A percentile compares a stretch with the other conserved stretches of the same genome.
phyloP scores from a whole-genome alignment of 2,329 filamentous ascomycete genomes.

The Xylariaceae sp. region DNA sequence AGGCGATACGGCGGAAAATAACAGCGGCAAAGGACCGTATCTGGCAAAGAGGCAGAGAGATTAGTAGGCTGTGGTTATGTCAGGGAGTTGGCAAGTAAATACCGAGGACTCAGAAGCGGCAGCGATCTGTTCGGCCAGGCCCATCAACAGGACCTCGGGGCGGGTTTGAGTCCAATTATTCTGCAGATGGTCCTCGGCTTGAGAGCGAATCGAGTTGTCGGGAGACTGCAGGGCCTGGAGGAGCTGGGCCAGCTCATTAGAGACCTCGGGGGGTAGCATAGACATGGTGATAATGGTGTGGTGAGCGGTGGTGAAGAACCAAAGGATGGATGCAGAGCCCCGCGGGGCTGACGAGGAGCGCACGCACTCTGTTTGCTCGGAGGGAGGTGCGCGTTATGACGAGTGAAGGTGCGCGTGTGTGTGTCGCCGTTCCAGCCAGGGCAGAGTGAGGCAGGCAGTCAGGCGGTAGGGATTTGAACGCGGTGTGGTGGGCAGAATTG shows the following conservation, averaged over 20 bases:
- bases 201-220: constrained; percentile 79
- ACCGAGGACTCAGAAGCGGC: constrained; percentile 70
- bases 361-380: no score
- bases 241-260: constrained; percentile 79
- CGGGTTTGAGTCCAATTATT: constrained; percentile 80
- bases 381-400: no score
- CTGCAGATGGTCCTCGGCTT: constrained; percentile 86
- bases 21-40: constrained; percentile 88
- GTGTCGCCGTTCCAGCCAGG: no score
- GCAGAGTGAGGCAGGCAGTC: no score
- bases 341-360: no score
- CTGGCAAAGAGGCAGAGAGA: constrained; percentile 42
- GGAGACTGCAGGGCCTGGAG: constrained; percentile 83
- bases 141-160: constrained; percentile 88
- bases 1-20: constrained; percentile 89
- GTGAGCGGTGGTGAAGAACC: no score
- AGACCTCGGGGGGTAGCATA: constrained; percentile 77
- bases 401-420: no score
- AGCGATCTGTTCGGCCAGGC: constrained; percentile 86
- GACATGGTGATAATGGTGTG: constrained; percentile 58
- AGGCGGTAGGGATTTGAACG: no score
- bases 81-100: constrained; percentile 33
- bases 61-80: constrained; percentile 4
- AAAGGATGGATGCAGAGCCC: no score
- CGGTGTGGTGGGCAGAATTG: no score